A percentile compares a stretch with the other conserved stretches of the same genome.
Conservation (phyloP, 805 yeast genomes). For the Diddensiella transvaalensis region DNA sequence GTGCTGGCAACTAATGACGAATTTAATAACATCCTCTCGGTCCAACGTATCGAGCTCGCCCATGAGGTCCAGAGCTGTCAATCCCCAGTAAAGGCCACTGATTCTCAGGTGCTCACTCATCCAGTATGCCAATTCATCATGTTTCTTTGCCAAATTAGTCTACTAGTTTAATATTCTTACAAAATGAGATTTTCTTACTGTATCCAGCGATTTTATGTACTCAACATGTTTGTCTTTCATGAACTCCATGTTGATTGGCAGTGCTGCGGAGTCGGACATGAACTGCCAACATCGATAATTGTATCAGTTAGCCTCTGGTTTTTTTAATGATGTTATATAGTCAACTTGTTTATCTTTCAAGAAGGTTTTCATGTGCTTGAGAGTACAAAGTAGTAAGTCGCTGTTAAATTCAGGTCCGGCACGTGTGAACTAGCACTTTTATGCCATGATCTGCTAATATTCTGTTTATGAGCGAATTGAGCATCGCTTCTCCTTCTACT, state of each 20-base stretch:
- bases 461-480: too few relatives aligned
- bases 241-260: conserved; percentile 15
- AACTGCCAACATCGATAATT: too few relatives aligned
- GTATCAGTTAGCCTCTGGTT: too few relatives aligned
- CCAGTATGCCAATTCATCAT: conserved; percentile 75
- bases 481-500: too few relatives aligned
- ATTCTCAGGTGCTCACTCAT: conserved; percentile 82
- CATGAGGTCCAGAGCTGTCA: conserved; percentile 66
- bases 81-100: conserved; percentile 94
- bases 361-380: too few relatives aligned
- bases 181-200: conserved; percentile 19
- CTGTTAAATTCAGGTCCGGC: too few relatives aligned
- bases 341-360: too few relatives aligned
- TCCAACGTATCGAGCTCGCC: conserved; percentile 54
- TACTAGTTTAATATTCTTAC: not conserved
- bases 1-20: conserved; percentile 63
- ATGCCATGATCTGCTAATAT: too few relatives aligned
- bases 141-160: conserved; percentile 30
- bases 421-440: too few relatives aligned
- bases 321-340: too few relatives aligned
- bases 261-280: conserved; percentile 1
- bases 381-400: too few relatives aligned
- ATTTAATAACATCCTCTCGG: conserved; percentile 60
- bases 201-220: conserved; percentile 54
- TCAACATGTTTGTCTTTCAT: conserved; percentile 51